phyloP scores from a whole-genome alignment of 441 rosid species.

The Codiaeum variegatum region DNA sequence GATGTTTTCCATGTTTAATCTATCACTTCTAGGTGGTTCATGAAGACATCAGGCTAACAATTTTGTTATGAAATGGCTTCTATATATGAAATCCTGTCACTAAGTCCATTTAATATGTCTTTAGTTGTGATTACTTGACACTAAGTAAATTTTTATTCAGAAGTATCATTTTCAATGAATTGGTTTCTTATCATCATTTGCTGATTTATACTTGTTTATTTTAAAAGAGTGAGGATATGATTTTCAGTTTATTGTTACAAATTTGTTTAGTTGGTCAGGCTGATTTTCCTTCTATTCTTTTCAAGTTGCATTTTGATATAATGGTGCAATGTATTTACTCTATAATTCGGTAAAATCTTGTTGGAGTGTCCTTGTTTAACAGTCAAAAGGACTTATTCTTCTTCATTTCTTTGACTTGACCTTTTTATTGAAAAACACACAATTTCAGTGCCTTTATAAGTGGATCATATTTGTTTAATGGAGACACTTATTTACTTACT shows the following conservation, averaged over 20 bases:
- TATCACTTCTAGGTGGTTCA: no score
- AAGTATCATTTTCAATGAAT: neutral
- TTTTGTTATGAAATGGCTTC: no score
- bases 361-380: neutral
- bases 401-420: neutral
- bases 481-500: slow-evolving; percentile 13
- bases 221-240: neutral
- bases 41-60: no score
- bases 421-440: neutral
- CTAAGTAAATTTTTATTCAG: neutral
- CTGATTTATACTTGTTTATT: neutral
- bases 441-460: neutral
- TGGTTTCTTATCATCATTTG: neutral
- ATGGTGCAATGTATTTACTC: neutral
- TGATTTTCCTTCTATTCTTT: neutral
- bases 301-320: neutral
- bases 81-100: no score
- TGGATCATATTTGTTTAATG: neutral
- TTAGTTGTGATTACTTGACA: neutral
- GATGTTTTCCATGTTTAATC: no score
- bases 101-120: no score
- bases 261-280: neutral
- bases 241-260: neutral
- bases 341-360: neutral
- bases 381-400: neutral